Conservation (phyloP, 495 filamentous ascomycete genomes). For the Xylaria palmicola region DNA sequence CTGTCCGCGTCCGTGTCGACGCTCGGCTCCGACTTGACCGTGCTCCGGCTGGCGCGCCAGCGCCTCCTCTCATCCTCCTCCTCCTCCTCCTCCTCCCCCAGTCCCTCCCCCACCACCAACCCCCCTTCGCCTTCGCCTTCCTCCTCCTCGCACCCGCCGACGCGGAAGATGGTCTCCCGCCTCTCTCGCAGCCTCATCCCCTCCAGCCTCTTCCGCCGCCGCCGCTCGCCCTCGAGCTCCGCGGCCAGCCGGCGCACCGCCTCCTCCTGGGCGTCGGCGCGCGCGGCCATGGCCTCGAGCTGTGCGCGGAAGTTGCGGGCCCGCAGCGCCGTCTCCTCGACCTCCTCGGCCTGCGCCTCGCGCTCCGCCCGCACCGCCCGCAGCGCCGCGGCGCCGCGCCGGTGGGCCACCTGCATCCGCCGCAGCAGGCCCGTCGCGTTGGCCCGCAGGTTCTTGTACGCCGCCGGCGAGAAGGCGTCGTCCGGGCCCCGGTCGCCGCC, state of each 20-base stretch:
- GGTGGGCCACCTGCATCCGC: constrained; percentile 70
- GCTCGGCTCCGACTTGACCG: constrained; percentile 39
- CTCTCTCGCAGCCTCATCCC: too few species aligned
- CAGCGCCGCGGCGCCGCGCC: constrained; percentile 57
- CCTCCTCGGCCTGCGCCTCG: constrained; percentile 65
- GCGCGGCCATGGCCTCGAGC: constrained; percentile 72
- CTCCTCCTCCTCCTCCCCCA: too few species aligned
- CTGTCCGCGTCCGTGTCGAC: constrained; percentile 51
- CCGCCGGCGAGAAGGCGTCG: constrained; percentile 60
- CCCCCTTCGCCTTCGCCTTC: constrained; percentile 36
- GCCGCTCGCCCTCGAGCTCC: constrained; percentile 61
- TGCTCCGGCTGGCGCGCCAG: constrained; percentile 54
- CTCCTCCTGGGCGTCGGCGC: constrained; percentile 62
- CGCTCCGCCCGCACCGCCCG: constrained; percentile 61
- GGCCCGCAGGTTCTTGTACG: constrained; percentile 66
- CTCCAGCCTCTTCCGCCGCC: too few species aligned
- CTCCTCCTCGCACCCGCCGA: constrained; percentile 54
- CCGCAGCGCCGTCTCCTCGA: constrained; percentile 71
- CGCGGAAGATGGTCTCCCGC: too few species aligned
- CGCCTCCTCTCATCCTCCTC: constrained; percentile 50
- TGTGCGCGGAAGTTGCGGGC: constrained; percentile 67
- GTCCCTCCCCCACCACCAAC: constrained; percentile 9
- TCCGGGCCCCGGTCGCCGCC: constrained; percentile 21
- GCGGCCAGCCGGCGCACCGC: constrained; percentile 63
- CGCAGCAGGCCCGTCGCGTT: constrained; percentile 66